Conservation (phyloP, 1,139 yeast species). For the Debaryomyces udenii region DNA sequence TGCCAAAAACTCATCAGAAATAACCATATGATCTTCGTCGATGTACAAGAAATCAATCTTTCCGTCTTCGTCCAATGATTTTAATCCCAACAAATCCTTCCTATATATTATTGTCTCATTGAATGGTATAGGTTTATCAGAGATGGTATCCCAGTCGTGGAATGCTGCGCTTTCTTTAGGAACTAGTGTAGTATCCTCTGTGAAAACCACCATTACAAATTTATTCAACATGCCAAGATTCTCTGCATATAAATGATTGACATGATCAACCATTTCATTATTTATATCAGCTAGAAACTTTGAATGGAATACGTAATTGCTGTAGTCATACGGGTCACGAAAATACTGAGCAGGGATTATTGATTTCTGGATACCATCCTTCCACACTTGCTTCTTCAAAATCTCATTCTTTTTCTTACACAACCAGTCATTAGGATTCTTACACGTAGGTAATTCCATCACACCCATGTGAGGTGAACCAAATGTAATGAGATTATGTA, state of each 20-base stretch:
- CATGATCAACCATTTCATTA: slow-evolving; percentile 51
- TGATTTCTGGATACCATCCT: slow-evolving; percentile 55
- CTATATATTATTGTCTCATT: slow-evolving; percentile 52
- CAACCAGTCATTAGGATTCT: slow-evolving; percentile 54
- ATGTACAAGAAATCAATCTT: slow-evolving; percentile 53
- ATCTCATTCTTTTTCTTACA: slow-evolving; percentile 60
- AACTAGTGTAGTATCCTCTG: slow-evolving; percentile 64
- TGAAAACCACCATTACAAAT: slow-evolving; percentile 63
- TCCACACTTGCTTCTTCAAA: slow-evolving; percentile 66
- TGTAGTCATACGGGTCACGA: slow-evolving; percentile 54
- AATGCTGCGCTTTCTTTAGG: slow-evolving; percentile 78
- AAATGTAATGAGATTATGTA: slow-evolving; percentile 64
- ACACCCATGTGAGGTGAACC: slow-evolving; percentile 87
- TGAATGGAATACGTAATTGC: slow-evolving; percentile 52
- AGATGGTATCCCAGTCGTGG: slow-evolving; percentile 51
- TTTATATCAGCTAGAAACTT: slow-evolving; percentile 65
- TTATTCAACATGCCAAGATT: slow-evolving; percentile 49
- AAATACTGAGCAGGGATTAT: slow-evolving; percentile 78
- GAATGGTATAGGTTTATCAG: slow-evolving; percentile 49
- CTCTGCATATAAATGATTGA: slow-evolving; percentile 37
- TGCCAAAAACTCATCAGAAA: slow-evolving; percentile 51
- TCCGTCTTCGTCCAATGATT: slow-evolving; percentile 41
- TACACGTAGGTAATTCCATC: slow-evolving; percentile 67
- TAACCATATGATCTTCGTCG: slow-evolving; percentile 70
- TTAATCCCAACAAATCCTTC: slow-evolving; percentile 63